Conservation (phyloP, 192 early-diverging fungal genomes). For the Gaertneriomyces semiglobifer region DNA sequence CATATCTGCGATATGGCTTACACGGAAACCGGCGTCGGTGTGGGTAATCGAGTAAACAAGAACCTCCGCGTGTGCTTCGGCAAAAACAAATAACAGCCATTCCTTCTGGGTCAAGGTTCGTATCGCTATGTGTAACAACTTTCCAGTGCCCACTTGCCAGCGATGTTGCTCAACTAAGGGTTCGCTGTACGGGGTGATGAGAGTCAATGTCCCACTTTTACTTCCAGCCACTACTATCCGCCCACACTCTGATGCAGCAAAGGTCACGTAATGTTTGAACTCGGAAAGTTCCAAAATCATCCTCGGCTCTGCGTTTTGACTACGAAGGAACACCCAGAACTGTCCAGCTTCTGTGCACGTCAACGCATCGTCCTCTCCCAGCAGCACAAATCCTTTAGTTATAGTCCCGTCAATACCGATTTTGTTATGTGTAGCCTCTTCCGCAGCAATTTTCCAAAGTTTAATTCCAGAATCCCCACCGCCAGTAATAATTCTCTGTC, state of each 20-base stretch:
- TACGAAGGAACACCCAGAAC: neutral
- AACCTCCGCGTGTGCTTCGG: slow-evolving; percentile 15
- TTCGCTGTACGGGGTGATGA: no score
- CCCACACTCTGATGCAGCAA: slow-evolving; percentile 52
- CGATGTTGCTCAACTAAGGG: no score
- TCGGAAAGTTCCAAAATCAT: slow-evolving; percentile 25
- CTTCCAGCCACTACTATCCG: slow-evolving; percentile 37
- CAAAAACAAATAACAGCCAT: slow-evolving; percentile 18
- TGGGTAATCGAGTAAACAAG: neutral
- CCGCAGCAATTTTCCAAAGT: slow-evolving; percentile 51
- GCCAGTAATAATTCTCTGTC: slow-evolving; percentile 63
- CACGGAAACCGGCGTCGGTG: neutral
- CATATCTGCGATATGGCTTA: neutral
- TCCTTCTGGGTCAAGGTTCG: no score
- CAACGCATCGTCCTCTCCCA: neutral
- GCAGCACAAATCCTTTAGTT: slow-evolving; percentile 9
- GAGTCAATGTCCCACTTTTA: no score
- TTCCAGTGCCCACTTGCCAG: no score
- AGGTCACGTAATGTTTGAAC: slow-evolving; percentile 51
- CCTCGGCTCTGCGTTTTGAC: neutral
- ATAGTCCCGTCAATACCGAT: no score
- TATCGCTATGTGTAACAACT: no score
- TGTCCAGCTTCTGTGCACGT: neutral
- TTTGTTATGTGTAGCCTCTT: neutral
- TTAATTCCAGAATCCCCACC: slow-evolving; percentile 79